A percentile compares a stretch with the other conserved stretches of the same genome.
phyloP scores from a whole-genome alignment of 139 green algal species.

The Chloropicon primus region DNA sequence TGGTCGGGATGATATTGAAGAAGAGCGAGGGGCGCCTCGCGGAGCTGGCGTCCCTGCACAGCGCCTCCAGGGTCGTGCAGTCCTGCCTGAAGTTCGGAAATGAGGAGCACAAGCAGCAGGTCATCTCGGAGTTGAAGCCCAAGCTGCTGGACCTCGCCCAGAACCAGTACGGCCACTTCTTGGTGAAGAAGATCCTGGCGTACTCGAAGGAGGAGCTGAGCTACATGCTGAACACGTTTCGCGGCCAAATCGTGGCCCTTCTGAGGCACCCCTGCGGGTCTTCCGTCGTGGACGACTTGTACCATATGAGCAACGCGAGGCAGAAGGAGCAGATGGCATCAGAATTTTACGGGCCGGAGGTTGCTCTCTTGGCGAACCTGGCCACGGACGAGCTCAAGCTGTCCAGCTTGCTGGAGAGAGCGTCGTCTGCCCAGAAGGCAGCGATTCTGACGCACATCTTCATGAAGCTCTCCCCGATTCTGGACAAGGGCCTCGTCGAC shows the following conservation, averaged over 20 bases:
- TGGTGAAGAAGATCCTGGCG: slow-evolving; percentile 60
- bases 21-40: slow-evolving; percentile 42
- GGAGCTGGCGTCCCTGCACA: slow-evolving; percentile 57
- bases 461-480: slow-evolving; percentile 39
- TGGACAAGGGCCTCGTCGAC: slow-evolving; percentile 82
- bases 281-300: slow-evolving; percentile 69
- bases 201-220: slow-evolving; percentile 45
- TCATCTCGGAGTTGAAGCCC: slow-evolving; percentile 45
- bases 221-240: slow-evolving; percentile 45
- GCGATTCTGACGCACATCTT: slow-evolving; percentile 43
- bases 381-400: slow-evolving; percentile 29
- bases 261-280: slow-evolving; percentile 64
- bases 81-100: slow-evolving; percentile 59
- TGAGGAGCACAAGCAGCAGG: slow-evolving; percentile 21
- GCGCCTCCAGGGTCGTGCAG: slow-evolving; percentile 68
- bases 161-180: slow-evolving; percentile 64
- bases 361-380: slow-evolving; percentile 46
- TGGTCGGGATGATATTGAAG: slow-evolving; percentile 37
- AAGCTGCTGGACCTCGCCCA: slow-evolving; percentile 56
- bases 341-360: slow-evolving; percentile 68
- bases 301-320: slow-evolving; percentile 25
- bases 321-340: slow-evolving; percentile 52
- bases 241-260: slow-evolving; percentile 51
- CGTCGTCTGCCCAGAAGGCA: slow-evolving; percentile 29
- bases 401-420: slow-evolving; percentile 29